Conservation (phyloP, 352 stramenopile genomes). For the Phytopythium oedochilum region DNA sequence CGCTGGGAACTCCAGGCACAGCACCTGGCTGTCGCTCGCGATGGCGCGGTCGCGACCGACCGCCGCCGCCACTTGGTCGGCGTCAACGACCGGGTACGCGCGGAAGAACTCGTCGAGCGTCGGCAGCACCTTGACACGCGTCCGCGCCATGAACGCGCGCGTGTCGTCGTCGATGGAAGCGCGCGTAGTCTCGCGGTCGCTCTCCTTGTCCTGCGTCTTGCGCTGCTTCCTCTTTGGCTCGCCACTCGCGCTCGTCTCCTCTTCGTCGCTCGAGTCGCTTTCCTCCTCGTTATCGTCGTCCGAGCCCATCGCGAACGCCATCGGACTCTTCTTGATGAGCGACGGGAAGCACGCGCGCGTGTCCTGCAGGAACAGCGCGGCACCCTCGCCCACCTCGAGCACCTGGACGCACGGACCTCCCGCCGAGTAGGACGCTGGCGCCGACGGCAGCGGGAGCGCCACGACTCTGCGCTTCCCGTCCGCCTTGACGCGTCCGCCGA, state of each 20-base stretch:
- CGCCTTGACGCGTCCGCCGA: slow-evolving; percentile 52
- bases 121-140: slow-evolving; percentile 36
- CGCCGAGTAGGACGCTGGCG: background rate
- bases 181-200: background rate
- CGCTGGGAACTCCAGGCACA: slow-evolving; percentile 52
- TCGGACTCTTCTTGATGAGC: slow-evolving; percentile 46
- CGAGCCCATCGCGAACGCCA: slow-evolving; percentile 22
- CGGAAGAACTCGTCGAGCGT: slow-evolving; percentile 30
- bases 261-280: slow-evolving; percentile 23
- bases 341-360: slow-evolving; percentile 61
- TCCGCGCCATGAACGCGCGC: slow-evolving; percentile 25
- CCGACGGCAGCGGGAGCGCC: slow-evolving; percentile 32
- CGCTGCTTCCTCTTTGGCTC: slow-evolving; percentile 19
- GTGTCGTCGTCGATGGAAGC: slow-evolving; percentile 15
- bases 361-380: slow-evolving; percentile 44
- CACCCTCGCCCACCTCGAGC: slow-evolving; percentile 54
- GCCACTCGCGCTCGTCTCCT: slow-evolving; percentile 13
- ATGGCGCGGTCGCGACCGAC: slow-evolving; percentile 22
- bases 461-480: slow-evolving; percentile 34
- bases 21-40: slow-evolving; percentile 28
- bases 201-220: slow-evolving; percentile 10
- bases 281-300: slow-evolving; percentile 32
- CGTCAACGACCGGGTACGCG: slow-evolving; percentile 33
- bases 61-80: slow-evolving; percentile 17
- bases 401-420: slow-evolving; percentile 24